These are phyloP conservation scores for Vitis hybrid DNA, from an alignment of 177 flowering plant genomes.

Conservation along the genomic window DNA sequence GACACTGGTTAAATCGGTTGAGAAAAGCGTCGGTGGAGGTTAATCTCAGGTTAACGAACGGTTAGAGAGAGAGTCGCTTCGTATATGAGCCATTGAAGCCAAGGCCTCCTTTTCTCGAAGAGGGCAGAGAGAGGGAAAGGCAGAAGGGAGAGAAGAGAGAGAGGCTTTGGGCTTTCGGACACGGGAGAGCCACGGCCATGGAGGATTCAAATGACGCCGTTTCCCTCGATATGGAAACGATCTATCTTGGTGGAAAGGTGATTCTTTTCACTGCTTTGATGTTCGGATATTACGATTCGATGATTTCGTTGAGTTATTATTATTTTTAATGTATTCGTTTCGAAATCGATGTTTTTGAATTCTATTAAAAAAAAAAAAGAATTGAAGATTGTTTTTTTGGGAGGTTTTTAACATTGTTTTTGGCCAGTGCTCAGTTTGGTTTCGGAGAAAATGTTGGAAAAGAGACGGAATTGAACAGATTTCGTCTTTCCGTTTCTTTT, in stretches of 20 bases:
- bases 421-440: background rate
- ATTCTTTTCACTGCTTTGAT: background rate
- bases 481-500: background rate
- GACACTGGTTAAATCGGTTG: conserved; percentile 2
- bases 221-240: conserved; percentile 69
- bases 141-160: background rate
- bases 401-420: background rate
- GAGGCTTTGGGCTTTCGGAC: conserved; percentile 8
- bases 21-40: conserved; percentile 30
- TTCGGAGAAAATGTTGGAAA: conserved; percentile 2
- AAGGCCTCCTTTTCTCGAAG: conserved; percentile 7
- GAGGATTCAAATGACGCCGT: conserved; percentile 60
- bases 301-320: background rate
- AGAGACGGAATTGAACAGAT: no score
- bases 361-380: background rate
- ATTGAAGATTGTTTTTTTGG: background rate
- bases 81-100: conserved; percentile 42
- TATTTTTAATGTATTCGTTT: background rate
- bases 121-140: conserved; percentile 14
- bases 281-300: background rate
- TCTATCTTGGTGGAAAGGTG: conserved; percentile 90
- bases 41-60: conserved; percentile 12
- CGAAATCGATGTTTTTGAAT: background rate
- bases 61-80: conserved; percentile 37
- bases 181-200: conserved; percentile 52